Evolutionary conservation across 331 rosid species (phyloP).

Genomic region (Stylosanthes scabra): DNA sequence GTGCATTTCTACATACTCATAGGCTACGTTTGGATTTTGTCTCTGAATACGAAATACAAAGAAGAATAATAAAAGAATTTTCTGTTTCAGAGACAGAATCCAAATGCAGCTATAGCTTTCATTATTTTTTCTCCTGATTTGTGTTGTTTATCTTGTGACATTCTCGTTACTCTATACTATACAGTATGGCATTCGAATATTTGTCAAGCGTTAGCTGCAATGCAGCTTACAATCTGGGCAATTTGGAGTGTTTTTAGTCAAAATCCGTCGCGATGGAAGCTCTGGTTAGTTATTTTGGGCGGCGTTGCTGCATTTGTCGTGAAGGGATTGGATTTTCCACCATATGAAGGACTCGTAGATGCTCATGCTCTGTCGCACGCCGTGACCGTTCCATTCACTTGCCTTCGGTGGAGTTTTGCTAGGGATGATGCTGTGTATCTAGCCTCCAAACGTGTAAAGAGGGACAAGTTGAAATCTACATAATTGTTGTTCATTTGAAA

Average conservation of each 20-base stretch:
- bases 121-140: background rate
- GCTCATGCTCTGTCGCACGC: slow-evolving; percentile 84
- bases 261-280: slow-evolving; percentile 78
- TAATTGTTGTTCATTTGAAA: slow-evolving; percentile 42
- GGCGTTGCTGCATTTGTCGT: slow-evolving; percentile 71
- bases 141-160: background rate
- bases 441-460: slow-evolving; percentile 52
- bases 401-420: slow-evolving; percentile 84
- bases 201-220: slow-evolving; percentile 66
- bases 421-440: slow-evolving; percentile 69
- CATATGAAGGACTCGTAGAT: slow-evolving; percentile 66
- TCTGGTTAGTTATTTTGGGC: slow-evolving; percentile 56
- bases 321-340: slow-evolving; percentile 72
- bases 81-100: no score
- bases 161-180: slow-evolving; percentile 22
- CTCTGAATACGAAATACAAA: no score
- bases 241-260: slow-evolving; percentile 57
- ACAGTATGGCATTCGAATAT: slow-evolving; percentile 86
- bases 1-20: background rate
- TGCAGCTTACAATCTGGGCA: slow-evolving; percentile 74
- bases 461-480: slow-evolving; percentile 60
- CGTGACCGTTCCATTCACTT: slow-evolving; percentile 76
- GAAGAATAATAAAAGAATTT: no score
- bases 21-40: no score
- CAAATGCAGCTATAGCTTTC: no score